Conservation (phyloP, 2,329 filamentous ascomycete species). For the Cladorrhinum sp. region DNA sequence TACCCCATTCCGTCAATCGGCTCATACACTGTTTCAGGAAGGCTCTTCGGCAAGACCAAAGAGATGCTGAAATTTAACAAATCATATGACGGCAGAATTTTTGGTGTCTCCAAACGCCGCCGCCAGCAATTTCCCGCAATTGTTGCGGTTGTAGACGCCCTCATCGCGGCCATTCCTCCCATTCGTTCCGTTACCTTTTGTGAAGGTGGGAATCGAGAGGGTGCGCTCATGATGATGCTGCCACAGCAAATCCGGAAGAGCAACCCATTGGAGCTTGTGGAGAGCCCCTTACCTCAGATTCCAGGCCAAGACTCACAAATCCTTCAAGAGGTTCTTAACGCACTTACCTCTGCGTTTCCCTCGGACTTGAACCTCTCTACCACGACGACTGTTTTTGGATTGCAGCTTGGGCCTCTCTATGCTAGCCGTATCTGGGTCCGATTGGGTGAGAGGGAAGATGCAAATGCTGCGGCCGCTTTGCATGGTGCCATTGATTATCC, state of each 20-base stretch:
- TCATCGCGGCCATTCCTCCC: slow-evolving; percentile 65
- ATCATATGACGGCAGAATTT: slow-evolving; percentile 55
- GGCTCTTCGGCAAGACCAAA: slow-evolving; percentile 56
- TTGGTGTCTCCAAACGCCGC: slow-evolving; percentile 76
- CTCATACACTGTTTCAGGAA: slow-evolving; percentile 65
- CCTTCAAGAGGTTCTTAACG: slow-evolving; percentile 38
- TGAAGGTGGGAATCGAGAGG: slow-evolving; percentile 80
- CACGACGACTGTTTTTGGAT: slow-evolving; percentile 42
- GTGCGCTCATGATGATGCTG: slow-evolving; percentile 72
- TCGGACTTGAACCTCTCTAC: slow-evolving; percentile 33
- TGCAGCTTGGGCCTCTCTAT: slow-evolving; percentile 45
- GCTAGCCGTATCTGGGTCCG: slow-evolving; percentile 51
- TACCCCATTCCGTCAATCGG: slow-evolving; percentile 85
- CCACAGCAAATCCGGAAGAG: slow-evolving; percentile 56
- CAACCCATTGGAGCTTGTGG: slow-evolving; percentile 54
- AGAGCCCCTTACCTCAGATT: background rate
- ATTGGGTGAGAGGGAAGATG: slow-evolving; percentile 46
- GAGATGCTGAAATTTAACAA: slow-evolving; percentile 52
- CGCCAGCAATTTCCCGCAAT: slow-evolving; percentile 82
- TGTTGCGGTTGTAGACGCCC: slow-evolving; percentile 71
- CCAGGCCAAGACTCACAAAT: slow-evolving; percentile 23
- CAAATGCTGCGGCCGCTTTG: slow-evolving; percentile 66
- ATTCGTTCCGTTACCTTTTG: slow-evolving; percentile 79
- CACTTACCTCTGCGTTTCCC: slow-evolving; percentile 44
- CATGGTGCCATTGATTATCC: slow-evolving; percentile 69